These are phyloP conservation scores for Roridomyces roridus DNA, from an alignment of 768 basidiomycete genomes.

Conservation along the genomic window DNA sequence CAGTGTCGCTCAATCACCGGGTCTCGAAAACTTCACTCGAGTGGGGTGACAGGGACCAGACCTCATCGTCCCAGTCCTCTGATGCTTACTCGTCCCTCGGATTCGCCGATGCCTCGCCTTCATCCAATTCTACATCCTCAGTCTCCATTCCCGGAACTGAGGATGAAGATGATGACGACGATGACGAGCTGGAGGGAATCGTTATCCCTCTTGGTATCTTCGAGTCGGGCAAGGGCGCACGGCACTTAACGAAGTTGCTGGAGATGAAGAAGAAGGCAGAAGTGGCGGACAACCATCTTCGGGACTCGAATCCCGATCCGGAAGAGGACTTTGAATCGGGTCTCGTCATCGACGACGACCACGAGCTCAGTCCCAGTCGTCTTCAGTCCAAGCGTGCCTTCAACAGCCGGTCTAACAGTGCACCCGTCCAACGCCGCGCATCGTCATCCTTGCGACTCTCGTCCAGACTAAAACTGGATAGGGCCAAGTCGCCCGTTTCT, in stretches of 20 bases:
- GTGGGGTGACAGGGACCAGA: constrained; percentile 86
- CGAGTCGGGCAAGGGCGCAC: constrained; percentile 67
- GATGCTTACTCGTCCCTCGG: constrained; percentile 84
- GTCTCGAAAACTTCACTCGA: constrained; percentile 85
- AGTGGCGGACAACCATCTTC: constrained; percentile 43
- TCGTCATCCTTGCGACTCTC: constrained; percentile 66
- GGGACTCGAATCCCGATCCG: constrained; percentile 62
- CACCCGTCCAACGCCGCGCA: constrained; percentile 54
- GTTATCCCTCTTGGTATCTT: constrained; percentile 80
- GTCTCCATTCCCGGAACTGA: constrained; percentile 76
- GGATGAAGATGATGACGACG: constrained; percentile 65
- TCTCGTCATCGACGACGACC: constrained; percentile 83
- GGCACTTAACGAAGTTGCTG: constrained; percentile 55
- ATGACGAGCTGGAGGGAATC: constrained; percentile 81
- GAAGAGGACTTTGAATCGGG: constrained; percentile 90
- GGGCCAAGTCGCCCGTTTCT: constrained; percentile 75
- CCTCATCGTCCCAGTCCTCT: constrained; percentile 85
- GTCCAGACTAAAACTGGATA: constrained; percentile 64
- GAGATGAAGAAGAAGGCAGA: constrained; percentile 63
- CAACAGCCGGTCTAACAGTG: constrained; percentile 60
- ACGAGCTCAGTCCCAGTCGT: constrained; percentile 81
- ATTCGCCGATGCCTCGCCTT: constrained; percentile 72
- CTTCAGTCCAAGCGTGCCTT: constrained; percentile 50
- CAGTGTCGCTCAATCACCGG: constrained; percentile 75
- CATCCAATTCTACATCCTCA: constrained; percentile 74